phyloP scores from a whole-genome alignment of 2,329 filamentous ascomycete genomes.

The Mycosphaerella sp. region DNA sequence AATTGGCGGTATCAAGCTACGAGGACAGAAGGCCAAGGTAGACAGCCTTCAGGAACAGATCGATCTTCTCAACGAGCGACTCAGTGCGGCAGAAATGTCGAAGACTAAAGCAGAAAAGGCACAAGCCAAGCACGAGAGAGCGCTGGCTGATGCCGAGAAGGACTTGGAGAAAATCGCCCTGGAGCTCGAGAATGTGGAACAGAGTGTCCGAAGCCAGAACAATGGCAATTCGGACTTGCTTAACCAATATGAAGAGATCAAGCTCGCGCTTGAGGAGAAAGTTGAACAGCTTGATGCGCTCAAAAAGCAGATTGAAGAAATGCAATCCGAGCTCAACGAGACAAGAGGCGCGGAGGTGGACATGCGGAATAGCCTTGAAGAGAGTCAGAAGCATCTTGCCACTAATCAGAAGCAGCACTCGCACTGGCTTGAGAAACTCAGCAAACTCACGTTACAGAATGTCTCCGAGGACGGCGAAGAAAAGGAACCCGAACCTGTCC shows the following conservation, averaged over 20 bases:
- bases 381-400: slow-evolving; percentile 79
- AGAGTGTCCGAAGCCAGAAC: slow-evolving; percentile 71
- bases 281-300: slow-evolving; percentile 72
- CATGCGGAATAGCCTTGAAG: slow-evolving; percentile 96
- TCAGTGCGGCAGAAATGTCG: slow-evolving; percentile 78
- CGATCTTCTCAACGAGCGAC: slow-evolving; percentile 68
- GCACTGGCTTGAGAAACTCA: slow-evolving; percentile 86
- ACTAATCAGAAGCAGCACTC: slow-evolving; percentile 80
- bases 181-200: slow-evolving; percentile 72
- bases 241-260: slow-evolving; percentile 70
- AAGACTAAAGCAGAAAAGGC: slow-evolving; percentile 94
- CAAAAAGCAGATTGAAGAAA: slow-evolving; percentile 82
- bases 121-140: slow-evolving; percentile 77
- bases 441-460: slow-evolving; percentile 77
- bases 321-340: slow-evolving; percentile 77
- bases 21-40: slow-evolving; percentile 83
- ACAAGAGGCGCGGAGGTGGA: slow-evolving; percentile 89
- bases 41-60: slow-evolving; percentile 85
- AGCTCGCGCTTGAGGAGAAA: slow-evolving; percentile 67
- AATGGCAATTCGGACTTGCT: slow-evolving; percentile 68
- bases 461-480: slow-evolving; percentile 56
- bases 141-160: slow-evolving; percentile 67
- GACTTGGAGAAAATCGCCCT: slow-evolving; percentile 66
- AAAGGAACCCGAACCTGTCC: slow-evolving; percentile 55
- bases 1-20: slow-evolving; percentile 86